Evolutionary conservation across 2,329 filamentous ascomycete genomes (phyloP), one percentile per base, ranked within the genome.

Genomic region (Ciborinia camelliae): DNA sequence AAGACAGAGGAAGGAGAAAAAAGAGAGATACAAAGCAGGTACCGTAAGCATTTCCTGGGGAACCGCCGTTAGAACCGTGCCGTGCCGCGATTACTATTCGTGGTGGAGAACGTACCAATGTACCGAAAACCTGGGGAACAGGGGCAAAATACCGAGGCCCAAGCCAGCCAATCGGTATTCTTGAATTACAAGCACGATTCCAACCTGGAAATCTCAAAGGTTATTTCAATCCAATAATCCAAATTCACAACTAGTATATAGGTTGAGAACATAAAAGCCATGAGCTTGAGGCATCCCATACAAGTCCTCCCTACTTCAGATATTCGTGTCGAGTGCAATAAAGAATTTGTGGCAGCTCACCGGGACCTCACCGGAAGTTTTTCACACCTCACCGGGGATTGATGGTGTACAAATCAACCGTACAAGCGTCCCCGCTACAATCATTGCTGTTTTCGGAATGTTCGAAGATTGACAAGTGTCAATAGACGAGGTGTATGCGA

Each of bases 91-190:
- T 45, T 58, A 35, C 39, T 23, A 45, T 6, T 54, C 6, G 30
- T 23, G 35, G 23, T 32, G 20, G 41, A 7, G 54, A 32, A 35
- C 45, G 39, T 45, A 32, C 54, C 51, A n/a, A n/a, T n/a, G n/a
- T n/a, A n/a, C n/a, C n/a, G n/a, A 28, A 58, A 58, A 45, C n/a
- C 35, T 54, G 52, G 52, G 52, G 52, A 53, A 54, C 54, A n/a
- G 39, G 54, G 39, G 39, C 14, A 45, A 57, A 32, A 30, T 15
- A 45, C 54, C 54, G 54, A 58, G 39, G 54, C 20, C n/a, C 54
- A 58, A 45, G n/a, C 32, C 20, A 45, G n/a, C 54, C 54, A 58
- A 58, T 45, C n/a, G 12, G 28, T 28, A 20, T 45, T 23, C 20
- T 45, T 15, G 18, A 45, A 58, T 58, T 58, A 58, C 26, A 32